phyloP scores from a whole-genome alignment of 169 alveolate species.

The Theileria parva region DNA sequence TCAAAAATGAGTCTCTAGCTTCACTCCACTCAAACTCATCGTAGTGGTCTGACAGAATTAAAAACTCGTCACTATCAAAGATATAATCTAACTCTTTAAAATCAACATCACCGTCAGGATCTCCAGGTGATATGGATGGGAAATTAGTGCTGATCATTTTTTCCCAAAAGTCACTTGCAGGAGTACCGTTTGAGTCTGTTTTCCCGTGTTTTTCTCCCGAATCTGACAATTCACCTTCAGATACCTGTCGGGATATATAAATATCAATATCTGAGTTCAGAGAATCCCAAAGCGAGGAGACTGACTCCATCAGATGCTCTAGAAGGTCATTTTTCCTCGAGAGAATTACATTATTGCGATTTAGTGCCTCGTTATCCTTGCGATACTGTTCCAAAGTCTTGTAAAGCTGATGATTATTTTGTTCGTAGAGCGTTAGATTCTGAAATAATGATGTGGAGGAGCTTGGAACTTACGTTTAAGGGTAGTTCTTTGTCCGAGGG shows the following conservation, averaged over 20 bases:
- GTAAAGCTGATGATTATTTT: constrained; percentile 30
- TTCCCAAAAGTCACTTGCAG: constrained; percentile 1
- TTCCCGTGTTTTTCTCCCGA: neutral
- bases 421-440: constrained; percentile 11
- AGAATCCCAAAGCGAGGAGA: constrained; percentile 40
- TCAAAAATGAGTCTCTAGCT: neutral
- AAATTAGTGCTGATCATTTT: constrained; percentile 7
- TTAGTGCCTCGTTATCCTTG: constrained; percentile 20
- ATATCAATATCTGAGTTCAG: constrained; percentile 25
- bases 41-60: neutral
- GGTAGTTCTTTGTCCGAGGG: constrained; percentile 12
- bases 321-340: constrained; percentile 37
- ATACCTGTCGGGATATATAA: neutral
- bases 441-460: neutral
- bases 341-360: neutral
- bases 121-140: constrained; percentile 14
- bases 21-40: constrained; percentile 4
- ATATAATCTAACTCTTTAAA: neutral
- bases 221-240: neutral
- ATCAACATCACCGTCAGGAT: constrained; percentile 6
- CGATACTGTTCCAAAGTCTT: constrained; percentile 52
- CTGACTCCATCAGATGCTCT: constrained; percentile 12
- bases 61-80: constrained; percentile 14
- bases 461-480: constrained; percentile 11
- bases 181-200: neutral